Base-by-base conservation (phyloP, 495 filamentous ascomycete species). In the Lophium mytilinum region DNA sequence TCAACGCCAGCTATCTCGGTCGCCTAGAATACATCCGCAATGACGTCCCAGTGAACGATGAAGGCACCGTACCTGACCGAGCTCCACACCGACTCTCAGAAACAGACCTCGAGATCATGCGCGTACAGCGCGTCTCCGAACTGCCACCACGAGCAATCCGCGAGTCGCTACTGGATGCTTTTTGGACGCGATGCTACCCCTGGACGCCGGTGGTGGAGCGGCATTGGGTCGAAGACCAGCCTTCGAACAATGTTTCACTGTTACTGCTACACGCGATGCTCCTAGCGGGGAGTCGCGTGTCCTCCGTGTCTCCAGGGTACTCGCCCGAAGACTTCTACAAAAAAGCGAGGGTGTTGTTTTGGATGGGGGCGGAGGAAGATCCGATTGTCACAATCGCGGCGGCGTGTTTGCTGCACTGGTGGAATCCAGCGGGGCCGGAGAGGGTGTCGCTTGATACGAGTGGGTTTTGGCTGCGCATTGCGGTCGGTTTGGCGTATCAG, bases 341-440 rank as follows among this genome's bases (percentile, higher is more conserved):
- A 35, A 51, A 47, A 55, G 62, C 58, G 12, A 55, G 50, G 30
- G 37, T 60, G 9, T 34, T 65, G 9, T 65, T 65, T 55, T 65
- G 62, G 62, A 65, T 62, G 59, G 58, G 62, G 11, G 51, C 58
- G 1, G 62, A 65, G 42, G 45, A 59, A 21, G 47, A 65, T 46
- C 62, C 62, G 1, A 55, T 65, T 24, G 50, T 62, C 37, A 65
- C 50, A 0, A 56, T 48, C 18, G 50, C 53, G 10, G 58, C 62
- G 8, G 37, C 58, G 17, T 55, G 50, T 17, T 40, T 65, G 11
- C 30, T 65, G n/a, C 61, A 65, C 19, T 65, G 62, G 62, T 65
- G 54, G 55, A 65, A 65, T 41, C 62, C 62, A 14, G 58, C 62
- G 45, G 58, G 62, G 6, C 62, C 62, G n/a, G 62, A 65, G 41